phyloP scores from a whole-genome alignment of 768 basidiomycete genomes.

The Kwoniella dendrophila region DNA sequence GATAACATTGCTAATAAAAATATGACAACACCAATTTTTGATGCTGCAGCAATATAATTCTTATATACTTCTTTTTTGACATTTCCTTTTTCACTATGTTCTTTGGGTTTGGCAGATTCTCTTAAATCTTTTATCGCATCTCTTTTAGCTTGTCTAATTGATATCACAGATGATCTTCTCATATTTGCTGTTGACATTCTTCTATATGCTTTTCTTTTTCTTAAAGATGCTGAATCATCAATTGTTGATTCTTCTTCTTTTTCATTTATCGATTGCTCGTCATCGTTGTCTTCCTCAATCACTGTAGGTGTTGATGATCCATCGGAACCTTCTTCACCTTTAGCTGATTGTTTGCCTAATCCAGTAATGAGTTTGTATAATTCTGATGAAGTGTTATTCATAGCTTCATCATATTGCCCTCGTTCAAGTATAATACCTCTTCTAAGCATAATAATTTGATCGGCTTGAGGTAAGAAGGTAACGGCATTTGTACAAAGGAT shows the following conservation, averaged over 20 bases:
- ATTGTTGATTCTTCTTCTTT: constrained; percentile 43
- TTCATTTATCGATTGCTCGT: constrained; percentile 13
- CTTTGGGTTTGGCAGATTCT: constrained; percentile 59
- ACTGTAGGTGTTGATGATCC: constrained; percentile 48
- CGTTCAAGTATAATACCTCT: constrained; percentile 79
- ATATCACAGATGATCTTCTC: constrained; percentile 53
- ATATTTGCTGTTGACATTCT: constrained; percentile 45
- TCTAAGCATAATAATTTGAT: constrained; percentile 73
- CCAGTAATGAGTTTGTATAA: constrained; percentile 68
- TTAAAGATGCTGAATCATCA: constrained; percentile 42
- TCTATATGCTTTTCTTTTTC: constrained; percentile 37
- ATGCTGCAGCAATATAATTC: constrained; percentile 77
- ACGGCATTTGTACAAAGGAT: constrained; percentile 85
- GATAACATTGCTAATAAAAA: constrained; percentile 64
- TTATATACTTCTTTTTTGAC: constrained; percentile 77
- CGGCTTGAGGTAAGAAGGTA: constrained; percentile 76
- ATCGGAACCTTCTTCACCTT: constrained; percentile 35
- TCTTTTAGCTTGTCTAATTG: constrained; percentile 52
- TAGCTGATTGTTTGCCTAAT: constrained; percentile 53
- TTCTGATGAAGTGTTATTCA: constrained; percentile 67
- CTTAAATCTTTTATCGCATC: constrained; percentile 55
- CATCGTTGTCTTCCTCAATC: constrained; percentile 38
- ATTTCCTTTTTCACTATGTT: constrained; percentile 71
- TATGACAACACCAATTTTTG: constrained; percentile 66
- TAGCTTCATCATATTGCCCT: constrained; percentile 65